Conservation (phyloP, 805 yeast genomes). For the Kluyveromyces aestuarii region DNA sequence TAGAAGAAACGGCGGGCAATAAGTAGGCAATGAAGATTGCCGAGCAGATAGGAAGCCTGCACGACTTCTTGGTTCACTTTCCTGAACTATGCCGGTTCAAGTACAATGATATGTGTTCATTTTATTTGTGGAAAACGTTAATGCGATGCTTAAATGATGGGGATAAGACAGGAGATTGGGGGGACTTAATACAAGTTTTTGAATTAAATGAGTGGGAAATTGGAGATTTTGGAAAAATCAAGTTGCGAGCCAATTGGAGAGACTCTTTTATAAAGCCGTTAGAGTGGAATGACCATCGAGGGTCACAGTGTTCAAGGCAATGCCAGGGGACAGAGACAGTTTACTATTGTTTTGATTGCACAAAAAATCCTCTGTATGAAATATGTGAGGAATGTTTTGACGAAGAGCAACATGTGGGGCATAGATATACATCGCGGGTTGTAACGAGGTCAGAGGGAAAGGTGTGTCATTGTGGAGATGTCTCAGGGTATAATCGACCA, state of each 20-base stretch:
- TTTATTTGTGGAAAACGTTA: constrained; percentile 21
- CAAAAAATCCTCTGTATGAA: constrained; percentile 25
- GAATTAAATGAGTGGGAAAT: constrained; percentile 14
- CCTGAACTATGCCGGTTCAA: constrained; percentile 18
- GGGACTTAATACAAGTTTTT: constrained; percentile 10
- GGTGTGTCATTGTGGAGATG: constrained; percentile 27
- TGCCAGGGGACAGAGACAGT: constrained; percentile 23
- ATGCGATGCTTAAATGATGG: constrained; percentile 9
- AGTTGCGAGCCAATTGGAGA: constrained; percentile 6
- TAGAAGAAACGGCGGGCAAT: neutral
- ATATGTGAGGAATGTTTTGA: constrained; percentile 70
- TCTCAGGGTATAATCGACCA: constrained; percentile 16
- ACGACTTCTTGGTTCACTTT: constrained; percentile 21
- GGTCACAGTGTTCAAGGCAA: constrained; percentile 19
- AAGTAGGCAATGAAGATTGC: neutral
- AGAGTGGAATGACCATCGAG: constrained; percentile 10
- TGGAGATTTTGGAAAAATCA: constrained; percentile 11
- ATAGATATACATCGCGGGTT: constrained; percentile 28
- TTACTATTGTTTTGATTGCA: constrained; percentile 27
- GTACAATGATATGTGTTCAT: constrained; percentile 19
- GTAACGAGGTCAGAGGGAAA: constrained; percentile 25
- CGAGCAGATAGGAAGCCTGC: constrained; percentile 7
- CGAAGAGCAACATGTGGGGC: constrained; percentile 61
- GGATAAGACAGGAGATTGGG: constrained; percentile 16
- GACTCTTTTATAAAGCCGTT: constrained; percentile 3